A percentile compares a stretch with the other conserved stretches of the same genome.
These are phyloP conservation scores for Rhizopogon vulgaris DNA, from an alignment of 768 basidiomycete species.

Conservation along the genomic window DNA sequence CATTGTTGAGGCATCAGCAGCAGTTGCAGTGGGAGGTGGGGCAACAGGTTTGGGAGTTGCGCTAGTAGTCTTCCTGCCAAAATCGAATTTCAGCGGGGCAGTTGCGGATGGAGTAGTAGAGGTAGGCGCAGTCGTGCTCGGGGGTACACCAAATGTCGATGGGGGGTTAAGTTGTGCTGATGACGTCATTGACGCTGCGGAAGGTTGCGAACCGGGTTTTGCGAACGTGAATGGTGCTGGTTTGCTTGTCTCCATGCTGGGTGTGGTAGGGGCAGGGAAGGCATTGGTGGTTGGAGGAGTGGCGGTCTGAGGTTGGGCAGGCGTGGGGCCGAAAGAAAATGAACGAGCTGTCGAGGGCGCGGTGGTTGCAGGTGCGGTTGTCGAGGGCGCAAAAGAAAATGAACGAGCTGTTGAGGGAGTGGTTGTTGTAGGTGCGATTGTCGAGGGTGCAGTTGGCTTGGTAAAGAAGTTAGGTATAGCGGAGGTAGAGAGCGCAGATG, in stretches of 20 bases:
- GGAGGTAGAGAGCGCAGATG: conserved; percentile 5
- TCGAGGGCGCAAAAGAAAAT: neutral
- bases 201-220: conserved; percentile 16
- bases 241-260: conserved; percentile 8
- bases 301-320: neutral
- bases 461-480: conserved; percentile 25
- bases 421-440: conserved; percentile 6
- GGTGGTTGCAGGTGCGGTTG: conserved; percentile 3
- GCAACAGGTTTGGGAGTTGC: neutral
- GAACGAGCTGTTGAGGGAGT: conserved; percentile 4
- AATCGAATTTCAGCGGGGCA: conserved; percentile 8
- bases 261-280: neutral
- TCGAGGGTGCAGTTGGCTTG: conserved; percentile 22
- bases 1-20: conserved; percentile 8
- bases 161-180: conserved; percentile 8
- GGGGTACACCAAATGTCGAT: conserved; percentile 14
- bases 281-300: neutral
- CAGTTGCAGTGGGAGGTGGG: neutral
- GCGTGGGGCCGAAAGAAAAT: neutral
- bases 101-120: conserved; percentile 8
- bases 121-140: conserved; percentile 1
- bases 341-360: conserved; percentile 4
- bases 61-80: conserved; percentile 3
- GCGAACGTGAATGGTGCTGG: conserved; percentile 1
- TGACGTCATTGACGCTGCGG: neutral